A percentile compares a stretch with the other conserved stretches of the same genome.
phyloP scores from a whole-genome alignment of 176 grass and related monocot species.

The Dactylis glomerata region DNA sequence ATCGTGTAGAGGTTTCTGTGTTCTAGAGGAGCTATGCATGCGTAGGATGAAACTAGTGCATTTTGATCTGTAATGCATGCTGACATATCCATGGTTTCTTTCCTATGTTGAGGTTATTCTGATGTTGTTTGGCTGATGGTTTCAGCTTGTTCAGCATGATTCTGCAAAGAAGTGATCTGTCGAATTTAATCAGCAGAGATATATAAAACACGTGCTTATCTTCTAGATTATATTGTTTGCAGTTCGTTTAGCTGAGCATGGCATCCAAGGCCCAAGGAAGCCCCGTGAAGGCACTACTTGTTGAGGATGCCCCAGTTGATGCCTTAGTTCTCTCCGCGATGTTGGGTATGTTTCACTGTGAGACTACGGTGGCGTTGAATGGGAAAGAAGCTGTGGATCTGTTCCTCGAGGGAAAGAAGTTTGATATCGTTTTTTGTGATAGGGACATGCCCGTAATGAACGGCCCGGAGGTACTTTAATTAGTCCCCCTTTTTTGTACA shows the following conservation, averaged over 20 bases:
- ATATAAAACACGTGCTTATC: background rate
- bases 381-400: constrained; percentile 34
- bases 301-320: constrained; percentile 14
- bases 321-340: background rate
- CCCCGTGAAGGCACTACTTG: background rate
- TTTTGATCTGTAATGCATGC: background rate
- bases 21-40: background rate
- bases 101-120: background rate
- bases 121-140: background rate
- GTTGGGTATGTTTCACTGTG: background rate
- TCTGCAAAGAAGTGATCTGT: background rate
- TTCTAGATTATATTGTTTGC: background rate
- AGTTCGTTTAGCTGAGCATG: background rate
- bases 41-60: background rate
- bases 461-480: constrained; percentile 23
- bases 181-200: background rate
- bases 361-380: background rate
- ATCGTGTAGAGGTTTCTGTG: background rate
- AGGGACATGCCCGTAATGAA: constrained; percentile 29
- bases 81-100: background rate
- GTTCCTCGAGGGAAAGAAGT: constrained; percentile 30
- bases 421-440: constrained; percentile 27
- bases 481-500: background rate
- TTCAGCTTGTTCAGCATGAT: background rate
- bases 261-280: background rate